Conservation (phyloP, 2,329 filamentous ascomycete genomes). For the Colletotrichum viniferum region DNA sequence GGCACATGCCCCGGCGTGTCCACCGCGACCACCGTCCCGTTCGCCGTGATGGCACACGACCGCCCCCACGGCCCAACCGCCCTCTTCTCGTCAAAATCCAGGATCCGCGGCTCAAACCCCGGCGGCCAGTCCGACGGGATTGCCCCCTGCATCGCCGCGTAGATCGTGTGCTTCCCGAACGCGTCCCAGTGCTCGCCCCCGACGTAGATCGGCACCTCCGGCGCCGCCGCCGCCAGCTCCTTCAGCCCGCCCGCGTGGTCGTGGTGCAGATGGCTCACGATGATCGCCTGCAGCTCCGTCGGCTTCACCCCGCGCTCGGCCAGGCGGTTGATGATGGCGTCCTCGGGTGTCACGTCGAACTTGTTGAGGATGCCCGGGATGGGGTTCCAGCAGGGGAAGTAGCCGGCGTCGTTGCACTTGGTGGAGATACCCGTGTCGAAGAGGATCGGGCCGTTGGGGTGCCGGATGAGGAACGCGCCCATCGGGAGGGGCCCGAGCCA, state of each 20-base stretch:
- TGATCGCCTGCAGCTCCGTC: conserved; percentile 28
- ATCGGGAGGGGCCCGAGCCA: conserved; percentile 25
- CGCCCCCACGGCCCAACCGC: conserved; percentile 32
- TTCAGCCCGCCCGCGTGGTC: conserved; percentile 29
- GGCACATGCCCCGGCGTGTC: conserved; percentile 38
- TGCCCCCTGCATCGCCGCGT: conserved; percentile 31
- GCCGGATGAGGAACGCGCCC: conserved; percentile 26
- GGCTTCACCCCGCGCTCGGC: conserved; percentile 21
- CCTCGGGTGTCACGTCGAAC: conserved; percentile 12
- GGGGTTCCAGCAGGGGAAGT: conserved; percentile 24
- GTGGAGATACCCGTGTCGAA: conserved; percentile 28
- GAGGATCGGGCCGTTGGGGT: conserved; percentile 25
- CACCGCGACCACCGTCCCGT: conserved; percentile 33
- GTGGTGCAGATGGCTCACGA: conserved; percentile 33
- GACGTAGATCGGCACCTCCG: conserved; percentile 30
- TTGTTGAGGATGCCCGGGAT: conserved; percentile 13
- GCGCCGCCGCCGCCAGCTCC: conserved; percentile 28
- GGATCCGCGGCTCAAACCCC: conserved; percentile 30
- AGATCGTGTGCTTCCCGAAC: conserved; percentile 30
- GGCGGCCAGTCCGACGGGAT: conserved; percentile 34
- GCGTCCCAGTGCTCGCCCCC: conserved; percentile 29
- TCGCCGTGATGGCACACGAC: conserved; percentile 30
- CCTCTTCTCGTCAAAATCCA: conserved; percentile 26
- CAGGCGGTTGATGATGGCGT: conserved; percentile 25
- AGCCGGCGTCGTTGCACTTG: conserved; percentile 23